Evolutionary conservation across 129 eudicot species (phyloP), one percentile per base, ranked within the genome.

Genomic region (Helianthus tuberosus): DNA sequence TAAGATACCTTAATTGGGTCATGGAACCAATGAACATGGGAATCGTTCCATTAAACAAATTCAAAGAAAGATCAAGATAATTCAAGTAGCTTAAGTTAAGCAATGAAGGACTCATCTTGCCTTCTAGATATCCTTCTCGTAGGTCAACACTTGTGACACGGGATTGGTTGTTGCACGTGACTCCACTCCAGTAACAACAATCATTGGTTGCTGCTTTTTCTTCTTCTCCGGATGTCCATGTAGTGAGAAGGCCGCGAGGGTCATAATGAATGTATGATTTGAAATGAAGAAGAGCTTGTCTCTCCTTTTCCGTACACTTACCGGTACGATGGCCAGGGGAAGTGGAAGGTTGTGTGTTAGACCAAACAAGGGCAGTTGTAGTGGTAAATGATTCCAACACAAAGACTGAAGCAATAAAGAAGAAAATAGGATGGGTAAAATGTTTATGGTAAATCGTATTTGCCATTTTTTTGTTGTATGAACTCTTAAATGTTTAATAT

Each of bases 101-200:
- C 46, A 41, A 41, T 41, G 46, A 41, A 41, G 46, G 46, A 8
- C 46, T 41, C 6, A 41, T 41, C 46, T 43, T 43, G 77, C 86
- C 82, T 63, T 6, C 17, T 10, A 75, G 20, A 43, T 0, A 1
- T 5, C 10, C 20, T 1, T 25, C 3, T 5, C 3, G 0, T 6
- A 84, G 71, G 53, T 71, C 5, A 14, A 83, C 66, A 1, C 3
- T 15, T 15, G 47, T 66, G 38, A 84, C 84, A 77, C 67, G 82
- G 0, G 80, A 75, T 29, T 5, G 41, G 23, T 61, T 61, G 48
- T 63, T 8, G 68, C 68, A 78, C 0, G 10, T 16, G 55, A 85
- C 66, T 8, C 86, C 79, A 3, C 13, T 38, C 68, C 68, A 63
- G 15, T 63, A 11, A 63, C 68, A 63, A 8, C 68, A 63, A 36